Base-by-base conservation (phyloP, 805 yeast species). In the Nakazawaea anatomiae region DNA sequence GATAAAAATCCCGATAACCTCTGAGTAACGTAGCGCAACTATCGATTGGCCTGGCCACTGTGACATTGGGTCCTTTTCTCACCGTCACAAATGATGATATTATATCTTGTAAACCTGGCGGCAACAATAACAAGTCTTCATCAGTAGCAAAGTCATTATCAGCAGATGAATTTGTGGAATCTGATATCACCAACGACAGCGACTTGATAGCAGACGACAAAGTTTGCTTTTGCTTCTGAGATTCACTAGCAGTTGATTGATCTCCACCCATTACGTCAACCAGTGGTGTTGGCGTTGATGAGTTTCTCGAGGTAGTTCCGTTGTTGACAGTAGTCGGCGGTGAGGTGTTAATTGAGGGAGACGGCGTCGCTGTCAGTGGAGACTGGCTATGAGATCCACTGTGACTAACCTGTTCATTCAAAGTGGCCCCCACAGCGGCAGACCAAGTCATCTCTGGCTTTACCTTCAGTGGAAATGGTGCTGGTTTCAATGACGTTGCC, bases 31-130 rank as follows among this genome's bases (percentile, higher is more conserved):
- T 36, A 18, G 47, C 49, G 28, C 42, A 29, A 29, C 32, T 29
- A 18, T 51, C 49, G 36, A 51, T 46, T 27, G 41, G 42, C 14
- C 25, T 42, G 6, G 46, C 32, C 11, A 25, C 32, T 14, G 44
- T 40, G 25, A 36, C 35, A 36, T 39, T 31, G 11, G 44, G 14
- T 4, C 39, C 31, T n/a, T 43, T 51, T n/a, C 50, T 29, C 34
- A 43, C 50, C 3, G 46, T 38, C 35, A 42, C 47, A 36, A 58
- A 63, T 8, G 57, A 47, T 12, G 60, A 56, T 12, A 65, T 52
- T n/a, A 65, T 47, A 44, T 63, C 66, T 43, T 60, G 57, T 5
- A 60, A 43, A 3, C 60, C 60, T 1, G 59, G 57, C 14, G 53
- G 53, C 39, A 51, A 44, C 36, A 46, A 29, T 41, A 51, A 46